Percentiles rank a stretch among this genome's conserved stretches.
Conservation (phyloP, 2,329 filamentous ascomycete species). For the Ceratocystis colombiana region DNA sequence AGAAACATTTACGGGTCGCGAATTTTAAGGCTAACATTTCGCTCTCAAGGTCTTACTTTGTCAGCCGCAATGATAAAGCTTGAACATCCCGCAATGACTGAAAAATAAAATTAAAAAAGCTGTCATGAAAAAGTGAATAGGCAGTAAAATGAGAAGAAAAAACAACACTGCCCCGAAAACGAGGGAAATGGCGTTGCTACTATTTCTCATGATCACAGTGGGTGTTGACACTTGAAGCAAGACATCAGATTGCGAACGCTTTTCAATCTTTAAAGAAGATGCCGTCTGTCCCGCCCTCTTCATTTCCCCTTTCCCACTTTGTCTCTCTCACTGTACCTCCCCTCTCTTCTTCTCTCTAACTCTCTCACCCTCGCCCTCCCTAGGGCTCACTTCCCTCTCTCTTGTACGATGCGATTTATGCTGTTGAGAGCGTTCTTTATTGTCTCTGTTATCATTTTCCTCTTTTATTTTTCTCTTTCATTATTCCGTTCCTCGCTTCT, state of each 20-base stretch:
- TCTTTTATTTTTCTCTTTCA: not conserved
- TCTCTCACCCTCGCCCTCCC: not conserved
- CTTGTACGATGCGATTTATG: not conserved
- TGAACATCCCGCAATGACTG: constrained; percentile 27
- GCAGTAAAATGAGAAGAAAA: not conserved
- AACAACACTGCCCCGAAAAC: too few species aligned
- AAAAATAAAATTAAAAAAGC: not conserved
- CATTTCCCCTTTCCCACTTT: too few species aligned
- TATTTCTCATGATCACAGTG: not conserved
- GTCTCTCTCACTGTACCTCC: not conserved
- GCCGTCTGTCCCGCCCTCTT: too few species aligned
- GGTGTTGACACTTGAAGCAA: not conserved
- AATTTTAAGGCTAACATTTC: constrained; percentile 17
- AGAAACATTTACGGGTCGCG: not conserved
- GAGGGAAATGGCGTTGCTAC: too few species aligned
- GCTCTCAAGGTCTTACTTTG: constrained; percentile 47
- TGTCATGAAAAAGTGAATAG: not conserved
- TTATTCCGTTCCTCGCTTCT: not conserved
- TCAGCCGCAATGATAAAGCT: constrained; percentile 41
- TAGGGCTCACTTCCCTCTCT: not conserved
- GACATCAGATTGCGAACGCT: not conserved
- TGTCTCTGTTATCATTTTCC: constrained; percentile 1
- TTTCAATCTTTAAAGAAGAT: too few species aligned
- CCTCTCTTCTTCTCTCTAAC: not conserved
- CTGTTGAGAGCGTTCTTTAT: not conserved